phyloP scores from a whole-genome alignment of 1,139 yeast genomes.

The Scheffersomyces lignicola region DNA sequence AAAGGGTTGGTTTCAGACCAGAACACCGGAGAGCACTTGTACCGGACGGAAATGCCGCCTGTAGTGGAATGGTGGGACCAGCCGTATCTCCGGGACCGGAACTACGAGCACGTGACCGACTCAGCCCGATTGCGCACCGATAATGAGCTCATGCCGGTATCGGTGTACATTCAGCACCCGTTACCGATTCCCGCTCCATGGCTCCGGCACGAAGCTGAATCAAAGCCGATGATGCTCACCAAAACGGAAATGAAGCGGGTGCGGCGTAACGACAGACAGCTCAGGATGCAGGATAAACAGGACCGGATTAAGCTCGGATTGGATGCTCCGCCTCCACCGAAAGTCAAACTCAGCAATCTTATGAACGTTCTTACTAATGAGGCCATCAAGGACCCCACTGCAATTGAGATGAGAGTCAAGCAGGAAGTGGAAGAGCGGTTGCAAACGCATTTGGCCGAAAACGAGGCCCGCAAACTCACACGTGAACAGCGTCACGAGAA shows the following conservation, averaged over 20 bases:
- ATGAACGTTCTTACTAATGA: slow-evolving; percentile 86
- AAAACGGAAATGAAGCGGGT: slow-evolving; percentile 74
- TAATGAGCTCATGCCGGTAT: slow-evolving; percentile 50
- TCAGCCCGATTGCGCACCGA: slow-evolving; percentile 23
- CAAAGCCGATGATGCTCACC: slow-evolving; percentile 61
- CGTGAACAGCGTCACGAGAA: slow-evolving; percentile 58
- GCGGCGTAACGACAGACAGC: slow-evolving; percentile 69
- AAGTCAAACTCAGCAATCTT: slow-evolving; percentile 77
- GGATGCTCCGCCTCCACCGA: slow-evolving; percentile 88
- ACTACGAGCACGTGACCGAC: slow-evolving; percentile 25
- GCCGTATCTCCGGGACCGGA: slow-evolving; percentile 38
- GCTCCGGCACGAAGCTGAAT: slow-evolving; percentile 40
- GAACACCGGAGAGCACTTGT: slow-evolving; percentile 52
- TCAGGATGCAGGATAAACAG: slow-evolving; percentile 66
- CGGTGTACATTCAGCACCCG: slow-evolving; percentile 79
- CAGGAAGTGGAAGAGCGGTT: slow-evolving; percentile 67
- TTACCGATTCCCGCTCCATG: slow-evolving; percentile 61
- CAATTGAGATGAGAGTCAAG: slow-evolving; percentile 71
- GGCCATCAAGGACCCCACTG: slow-evolving; percentile 88
- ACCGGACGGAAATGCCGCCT: slow-evolving; percentile 53
- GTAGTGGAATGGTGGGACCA: slow-evolving; percentile 83
- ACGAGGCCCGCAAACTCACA: slow-evolving; percentile 61
- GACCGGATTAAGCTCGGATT: slow-evolving; percentile 79
- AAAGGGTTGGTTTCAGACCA: slow-evolving; percentile 52
- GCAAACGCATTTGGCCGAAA: slow-evolving; percentile 58